Evolutionary conservation across 192 early-diverging fungal species (phyloP).

Genomic region (Umbelopsis sp.): DNA sequence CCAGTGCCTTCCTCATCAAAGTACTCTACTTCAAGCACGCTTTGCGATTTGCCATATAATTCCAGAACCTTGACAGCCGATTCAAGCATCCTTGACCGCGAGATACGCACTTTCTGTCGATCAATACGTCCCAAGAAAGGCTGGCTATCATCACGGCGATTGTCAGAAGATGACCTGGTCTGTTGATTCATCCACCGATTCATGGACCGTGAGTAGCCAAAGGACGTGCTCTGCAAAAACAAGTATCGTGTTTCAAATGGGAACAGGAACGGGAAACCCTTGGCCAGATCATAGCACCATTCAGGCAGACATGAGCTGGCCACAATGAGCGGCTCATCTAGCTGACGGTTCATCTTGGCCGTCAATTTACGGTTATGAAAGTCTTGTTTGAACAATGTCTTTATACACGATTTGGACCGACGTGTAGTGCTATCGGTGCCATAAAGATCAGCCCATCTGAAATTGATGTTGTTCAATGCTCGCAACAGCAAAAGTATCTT

Average conservation of each 20-base stretch:
- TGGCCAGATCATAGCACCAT: constrained; percentile 73
- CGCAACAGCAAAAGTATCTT: constrained; percentile 46
- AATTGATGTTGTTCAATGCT: constrained; percentile 42
- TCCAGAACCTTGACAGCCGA: constrained; percentile 88
- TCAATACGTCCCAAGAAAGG: constrained; percentile 71
- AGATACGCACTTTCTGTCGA: constrained; percentile 89
- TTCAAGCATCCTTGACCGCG: constrained; percentile 75
- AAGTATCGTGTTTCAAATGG: constrained; percentile 80
- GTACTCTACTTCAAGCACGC: constrained; percentile 91
- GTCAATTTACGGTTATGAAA: constrained; percentile 85
- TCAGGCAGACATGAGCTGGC: constrained; percentile 76
- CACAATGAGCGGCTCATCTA: constrained; percentile 89
- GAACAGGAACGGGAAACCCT: constrained; percentile 75
- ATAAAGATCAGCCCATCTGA: constrained; percentile 40
- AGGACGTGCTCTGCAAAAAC: constrained; percentile 82
- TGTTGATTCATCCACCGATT: constrained; percentile 57
- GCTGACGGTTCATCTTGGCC: constrained; percentile 83
- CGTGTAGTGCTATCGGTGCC: constrained; percentile 19
- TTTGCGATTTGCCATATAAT: constrained; percentile 67
- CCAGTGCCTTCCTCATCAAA: constrained; percentile 93
- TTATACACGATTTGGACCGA: constrained; percentile 22
- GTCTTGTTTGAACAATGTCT: constrained; percentile 33
- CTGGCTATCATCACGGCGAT: constrained; percentile 40
- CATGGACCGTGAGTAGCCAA: constrained; percentile 86
- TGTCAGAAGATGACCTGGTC: constrained; percentile 34